These are phyloP conservation scores for Pachysolen tannophilus DNA, from an alignment of 805 yeast genomes.

Conservation along the genomic window DNA sequence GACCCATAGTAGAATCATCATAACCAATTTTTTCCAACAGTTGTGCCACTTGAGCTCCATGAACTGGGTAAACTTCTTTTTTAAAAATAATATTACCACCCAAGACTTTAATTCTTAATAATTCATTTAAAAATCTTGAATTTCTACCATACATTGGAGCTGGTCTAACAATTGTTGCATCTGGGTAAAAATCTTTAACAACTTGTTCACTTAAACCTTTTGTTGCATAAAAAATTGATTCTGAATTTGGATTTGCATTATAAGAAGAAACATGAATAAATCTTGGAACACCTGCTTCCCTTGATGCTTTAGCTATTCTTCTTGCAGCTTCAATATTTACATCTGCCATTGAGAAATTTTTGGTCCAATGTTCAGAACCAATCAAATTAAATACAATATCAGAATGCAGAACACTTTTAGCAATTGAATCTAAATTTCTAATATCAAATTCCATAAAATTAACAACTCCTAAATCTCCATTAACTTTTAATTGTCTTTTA, in stretches of 20 bases:
- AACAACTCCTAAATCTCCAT: conserved; percentile 84
- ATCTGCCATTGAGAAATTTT: conserved; percentile 77
- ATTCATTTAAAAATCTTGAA: conserved; percentile 57
- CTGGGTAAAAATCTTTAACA: conserved; percentile 61
- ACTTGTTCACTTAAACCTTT: conserved; percentile 73
- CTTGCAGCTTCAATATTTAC: conserved; percentile 73
- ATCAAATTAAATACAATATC: conserved; percentile 78
- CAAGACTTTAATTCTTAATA: conserved; percentile 45
- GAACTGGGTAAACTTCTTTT: conserved; percentile 66
- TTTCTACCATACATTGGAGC: conserved; percentile 72
- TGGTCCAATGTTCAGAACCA: conserved; percentile 70
- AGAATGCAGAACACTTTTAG: conserved; percentile 69
- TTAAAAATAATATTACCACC: conserved; percentile 62
- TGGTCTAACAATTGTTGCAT: conserved; percentile 80
- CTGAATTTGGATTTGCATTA: conserved; percentile 62
- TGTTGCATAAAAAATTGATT: conserved; percentile 67
- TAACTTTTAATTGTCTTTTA: conserved; percentile 69
- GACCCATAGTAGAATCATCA: conserved; percentile 75
- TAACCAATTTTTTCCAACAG: conserved; percentile 74
- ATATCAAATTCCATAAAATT: conserved; percentile 78
- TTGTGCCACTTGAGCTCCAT: conserved; percentile 67
- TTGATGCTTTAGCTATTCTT: conserved; percentile 67
- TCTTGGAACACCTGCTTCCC: conserved; percentile 65
- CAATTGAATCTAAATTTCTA: conserved; percentile 67
- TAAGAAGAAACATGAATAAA: conserved; percentile 73